Conservation (phyloP, 2,329 filamentous ascomycete genomes). For the Monosporascus sp. region DNA sequence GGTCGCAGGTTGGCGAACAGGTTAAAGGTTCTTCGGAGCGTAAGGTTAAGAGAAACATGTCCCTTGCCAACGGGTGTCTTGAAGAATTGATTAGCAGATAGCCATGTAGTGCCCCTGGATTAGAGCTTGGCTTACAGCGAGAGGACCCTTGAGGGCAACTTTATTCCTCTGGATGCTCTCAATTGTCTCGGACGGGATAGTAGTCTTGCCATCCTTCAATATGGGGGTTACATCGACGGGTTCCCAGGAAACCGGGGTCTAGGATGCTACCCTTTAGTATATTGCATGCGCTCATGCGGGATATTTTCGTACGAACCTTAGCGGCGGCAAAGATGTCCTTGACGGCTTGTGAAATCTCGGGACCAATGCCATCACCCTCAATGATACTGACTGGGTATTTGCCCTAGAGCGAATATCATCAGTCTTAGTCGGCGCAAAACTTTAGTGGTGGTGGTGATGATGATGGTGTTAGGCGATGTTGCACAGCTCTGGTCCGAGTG, state of each 20-base stretch:
- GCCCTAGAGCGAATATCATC: conserved; percentile 52
- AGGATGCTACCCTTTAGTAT: conserved; percentile 10
- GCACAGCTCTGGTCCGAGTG: conserved; percentile 31
- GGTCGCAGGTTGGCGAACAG: conserved; percentile 99
- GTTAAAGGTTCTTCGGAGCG: conserved; percentile 98
- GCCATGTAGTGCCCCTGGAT: background rate
- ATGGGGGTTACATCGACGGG: conserved; percentile 92
- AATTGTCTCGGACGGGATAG: conserved; percentile 89
- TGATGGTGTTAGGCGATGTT: conserved; percentile 16
- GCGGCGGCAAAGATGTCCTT: conserved; percentile 98
- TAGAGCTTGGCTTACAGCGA: conserved; percentile 63
- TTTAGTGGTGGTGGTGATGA: conserved; percentile 2
- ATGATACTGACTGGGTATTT: conserved; percentile 96
- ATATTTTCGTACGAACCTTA: conserved; percentile 55
- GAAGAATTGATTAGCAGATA: conserved; percentile 9
- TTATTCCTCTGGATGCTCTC: conserved; percentile 92
- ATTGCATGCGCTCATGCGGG: background rate
- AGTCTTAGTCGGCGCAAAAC: conserved; percentile 9
- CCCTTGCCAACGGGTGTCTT: conserved; percentile 96
- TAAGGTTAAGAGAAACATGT: conserved; percentile 98
- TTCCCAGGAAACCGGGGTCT: conserved; percentile 95
- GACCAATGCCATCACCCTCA: conserved; percentile 97
- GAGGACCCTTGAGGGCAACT: conserved; percentile 95
- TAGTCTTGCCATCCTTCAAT: conserved; percentile 90
- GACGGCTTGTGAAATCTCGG: conserved; percentile 94